A percentile compares a stretch with the other conserved stretches of the same genome.
Conservation (phyloP, 768 basidiomycete species). For the Omphalotus guepiniiformis region DNA sequence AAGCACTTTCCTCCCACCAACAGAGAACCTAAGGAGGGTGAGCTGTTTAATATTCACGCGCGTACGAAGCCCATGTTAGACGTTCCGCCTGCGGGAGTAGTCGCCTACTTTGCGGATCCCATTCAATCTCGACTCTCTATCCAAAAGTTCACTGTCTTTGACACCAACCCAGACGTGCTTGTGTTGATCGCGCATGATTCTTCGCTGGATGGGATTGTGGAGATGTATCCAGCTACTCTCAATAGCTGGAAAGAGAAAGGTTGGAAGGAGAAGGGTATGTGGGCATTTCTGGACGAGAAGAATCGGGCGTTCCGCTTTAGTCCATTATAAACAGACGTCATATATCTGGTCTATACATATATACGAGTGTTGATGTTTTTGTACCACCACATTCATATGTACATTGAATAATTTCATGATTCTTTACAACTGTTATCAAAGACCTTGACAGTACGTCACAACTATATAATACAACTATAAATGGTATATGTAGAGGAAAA, state of each 20-base stretch:
- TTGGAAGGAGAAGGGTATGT: slow-evolving; percentile 14
- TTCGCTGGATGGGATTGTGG: slow-evolving; percentile 11
- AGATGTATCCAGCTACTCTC: slow-evolving; percentile 10
- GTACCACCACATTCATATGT: too few relatives aligned
- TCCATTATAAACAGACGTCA: too few relatives aligned
- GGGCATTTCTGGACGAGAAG: slow-evolving; percentile 14
- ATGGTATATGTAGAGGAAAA: too few relatives aligned
- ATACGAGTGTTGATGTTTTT: too few relatives aligned
- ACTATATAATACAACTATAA: too few relatives aligned
- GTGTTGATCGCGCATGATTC: slow-evolving; percentile 16
- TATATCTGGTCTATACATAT: too few relatives aligned
- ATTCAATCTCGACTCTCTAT: slow-evolving; percentile 10
- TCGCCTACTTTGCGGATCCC: slow-evolving; percentile 9
- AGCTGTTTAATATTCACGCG: slow-evolving; percentile 8
- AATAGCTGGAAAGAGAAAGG: slow-evolving; percentile 17
- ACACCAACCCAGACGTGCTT: slow-evolving; percentile 16
- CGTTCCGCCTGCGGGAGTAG: neutral
- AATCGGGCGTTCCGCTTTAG: too few relatives aligned
- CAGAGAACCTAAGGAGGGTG: slow-evolving; percentile 7
- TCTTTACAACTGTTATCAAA: too few relatives aligned
- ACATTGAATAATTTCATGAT: too few relatives aligned
- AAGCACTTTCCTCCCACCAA: slow-evolving; percentile 7
- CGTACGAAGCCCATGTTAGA: slow-evolving; percentile 1
- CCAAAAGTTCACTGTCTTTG: slow-evolving; percentile 12
- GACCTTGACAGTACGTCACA: too few relatives aligned